These are phyloP conservation scores for Xylaria sp. DNA, from an alignment of 2,329 filamentous ascomycete species.

Conservation along the genomic window DNA sequence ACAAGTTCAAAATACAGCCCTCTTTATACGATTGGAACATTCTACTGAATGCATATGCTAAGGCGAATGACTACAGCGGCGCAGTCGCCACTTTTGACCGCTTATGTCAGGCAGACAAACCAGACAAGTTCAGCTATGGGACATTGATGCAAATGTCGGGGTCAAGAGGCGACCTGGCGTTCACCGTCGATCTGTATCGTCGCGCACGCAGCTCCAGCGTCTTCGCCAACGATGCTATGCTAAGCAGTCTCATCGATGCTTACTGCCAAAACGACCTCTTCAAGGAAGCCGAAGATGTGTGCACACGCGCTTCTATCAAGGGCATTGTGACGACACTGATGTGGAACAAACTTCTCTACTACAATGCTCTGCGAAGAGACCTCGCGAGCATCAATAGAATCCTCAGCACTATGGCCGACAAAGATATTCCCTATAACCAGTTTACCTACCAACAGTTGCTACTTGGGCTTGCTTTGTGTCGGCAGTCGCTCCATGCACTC, in stretches of 20 bases:
- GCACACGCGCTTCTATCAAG: constrained; percentile 59
- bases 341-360: constrained; percentile 79
- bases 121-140: constrained; percentile 70
- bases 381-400: constrained; percentile 55
- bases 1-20: constrained; percentile 61
- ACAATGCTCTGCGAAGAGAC: constrained; percentile 68
- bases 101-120: constrained; percentile 56
- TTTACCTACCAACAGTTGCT: constrained; percentile 59
- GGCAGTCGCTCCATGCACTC: constrained; percentile 57
- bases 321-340: constrained; percentile 62
- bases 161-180: constrained; percentile 73
- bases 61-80: constrained; percentile 69
- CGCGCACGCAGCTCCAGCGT: constrained; percentile 62
- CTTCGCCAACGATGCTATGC: constrained; percentile 60
- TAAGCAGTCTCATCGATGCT: constrained; percentile 69
- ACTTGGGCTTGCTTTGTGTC: constrained; percentile 54
- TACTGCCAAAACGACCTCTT: constrained; percentile 65
- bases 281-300: constrained; percentile 63
- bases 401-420: constrained; percentile 55
- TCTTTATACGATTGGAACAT: constrained; percentile 74
- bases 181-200: constrained; percentile 68
- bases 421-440: constrained; percentile 53
- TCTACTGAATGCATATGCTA: constrained; percentile 72
- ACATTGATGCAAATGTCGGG: constrained; percentile 77
- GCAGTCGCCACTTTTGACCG: constrained; percentile 68